Conservation (phyloP, 2,329 filamentous ascomycete genomes). For the Pseudofabraea citricarpa region DNA sequence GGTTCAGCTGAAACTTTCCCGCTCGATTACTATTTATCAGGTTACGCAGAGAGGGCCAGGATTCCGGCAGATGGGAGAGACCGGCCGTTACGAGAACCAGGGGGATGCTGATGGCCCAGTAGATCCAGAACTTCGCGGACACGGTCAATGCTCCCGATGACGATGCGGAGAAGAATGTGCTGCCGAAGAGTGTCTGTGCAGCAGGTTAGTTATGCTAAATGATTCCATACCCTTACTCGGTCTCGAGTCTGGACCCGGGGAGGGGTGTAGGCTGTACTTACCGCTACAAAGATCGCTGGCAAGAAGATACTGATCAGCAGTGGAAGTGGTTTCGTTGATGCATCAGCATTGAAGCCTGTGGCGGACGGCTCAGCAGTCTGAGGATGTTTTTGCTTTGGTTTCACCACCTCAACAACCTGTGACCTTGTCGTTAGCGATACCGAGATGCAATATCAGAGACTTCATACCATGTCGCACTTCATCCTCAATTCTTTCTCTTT, state of each 20-base stretch:
- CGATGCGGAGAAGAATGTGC: neutral
- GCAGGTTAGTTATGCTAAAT: neutral
- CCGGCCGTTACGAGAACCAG: neutral
- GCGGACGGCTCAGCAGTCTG: too few relatives aligned
- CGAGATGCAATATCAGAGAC: too few relatives aligned
- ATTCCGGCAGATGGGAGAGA: too few relatives aligned
- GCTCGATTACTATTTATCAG: too few relatives aligned
- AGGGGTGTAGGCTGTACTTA: neutral
- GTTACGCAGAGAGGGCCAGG: too few relatives aligned
- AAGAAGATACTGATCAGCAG: too few relatives aligned
- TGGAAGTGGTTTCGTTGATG: too few relatives aligned
- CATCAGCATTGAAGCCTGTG: too few relatives aligned
- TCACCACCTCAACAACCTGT: too few relatives aligned
- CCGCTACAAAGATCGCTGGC: too few relatives aligned
- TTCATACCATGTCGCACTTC: neutral
- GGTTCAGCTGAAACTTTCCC: too few relatives aligned
- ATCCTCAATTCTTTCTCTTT: neutral
- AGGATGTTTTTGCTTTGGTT: too few relatives aligned
- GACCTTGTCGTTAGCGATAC: neutral
- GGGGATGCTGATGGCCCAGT: slow-evolving; percentile 1
- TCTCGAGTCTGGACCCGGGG: neutral
- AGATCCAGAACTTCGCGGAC: slow-evolving; percentile 3
- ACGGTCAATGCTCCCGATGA: neutral
- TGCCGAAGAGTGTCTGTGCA: neutral
- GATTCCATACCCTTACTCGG: neutral